Evolutionary conservation across 148 eudicot genomes (phyloP).

Genomic region (Amaranthus hypochondriacus): DNA sequence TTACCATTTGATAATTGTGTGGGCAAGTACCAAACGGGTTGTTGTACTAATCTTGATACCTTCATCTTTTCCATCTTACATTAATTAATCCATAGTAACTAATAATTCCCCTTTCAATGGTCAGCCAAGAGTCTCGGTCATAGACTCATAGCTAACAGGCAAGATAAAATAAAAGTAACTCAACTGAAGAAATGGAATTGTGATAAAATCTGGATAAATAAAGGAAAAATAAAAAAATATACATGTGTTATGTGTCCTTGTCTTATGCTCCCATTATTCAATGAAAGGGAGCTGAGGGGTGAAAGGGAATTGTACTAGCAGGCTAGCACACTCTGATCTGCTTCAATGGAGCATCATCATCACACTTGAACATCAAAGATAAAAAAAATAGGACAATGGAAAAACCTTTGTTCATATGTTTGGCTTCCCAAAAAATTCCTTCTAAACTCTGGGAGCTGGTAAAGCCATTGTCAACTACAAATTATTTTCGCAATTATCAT

Average conservation of each 20-base stretch:
- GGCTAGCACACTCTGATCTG: slow-evolving; percentile 28
- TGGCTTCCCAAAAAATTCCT: slow-evolving; percentile 30
- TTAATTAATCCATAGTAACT: too few species aligned
- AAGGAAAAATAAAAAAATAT: slow-evolving; percentile 24
- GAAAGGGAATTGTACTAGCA: slow-evolving; percentile 18
- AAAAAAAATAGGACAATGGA: slow-evolving; percentile 20
- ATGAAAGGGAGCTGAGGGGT: slow-evolving; percentile 22
- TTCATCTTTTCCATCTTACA: too few species aligned
- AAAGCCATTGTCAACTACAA: slow-evolving; percentile 32
- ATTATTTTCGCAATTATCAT: slow-evolving; percentile 52
- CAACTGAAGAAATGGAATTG: neutral
- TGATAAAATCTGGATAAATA: slow-evolving; percentile 16
- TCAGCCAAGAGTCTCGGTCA: too few species aligned
- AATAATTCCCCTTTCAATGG: too few species aligned
- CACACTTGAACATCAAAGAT: slow-evolving; percentile 26
- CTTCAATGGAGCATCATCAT: slow-evolving; percentile 28
- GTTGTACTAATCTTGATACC: too few species aligned
- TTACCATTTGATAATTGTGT: too few species aligned
- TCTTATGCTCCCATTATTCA: slow-evolving; percentile 36
- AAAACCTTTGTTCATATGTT: slow-evolving; percentile 25
- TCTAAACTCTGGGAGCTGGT: slow-evolving; percentile 29
- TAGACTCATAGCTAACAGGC: neutral
- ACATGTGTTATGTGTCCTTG: slow-evolving; percentile 26
- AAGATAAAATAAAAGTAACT: neutral
- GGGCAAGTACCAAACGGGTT: too few species aligned